Evolutionary conservation across 2,329 filamentous ascomycete species (phyloP).

Genomic region (Rhinocladiella similis): DNA sequence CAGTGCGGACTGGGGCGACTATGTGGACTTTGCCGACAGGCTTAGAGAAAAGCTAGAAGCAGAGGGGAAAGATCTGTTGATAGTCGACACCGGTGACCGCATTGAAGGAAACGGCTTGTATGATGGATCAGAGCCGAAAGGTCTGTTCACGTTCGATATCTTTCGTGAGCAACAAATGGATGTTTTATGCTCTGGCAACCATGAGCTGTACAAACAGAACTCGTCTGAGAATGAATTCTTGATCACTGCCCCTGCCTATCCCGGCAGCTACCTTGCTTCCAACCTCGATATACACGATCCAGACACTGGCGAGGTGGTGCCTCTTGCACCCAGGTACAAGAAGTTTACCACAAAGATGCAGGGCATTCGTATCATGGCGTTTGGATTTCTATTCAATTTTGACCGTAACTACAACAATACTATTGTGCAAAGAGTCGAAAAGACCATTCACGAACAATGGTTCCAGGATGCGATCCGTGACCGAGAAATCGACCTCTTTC

Average conservation of each 20-base stretch:
- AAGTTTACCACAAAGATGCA: constrained; percentile 92
- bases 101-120: constrained; percentile 95
- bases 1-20: constrained; percentile 96
- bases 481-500: constrained; percentile 76
- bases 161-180: constrained; percentile 81
- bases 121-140: constrained; percentile 84
- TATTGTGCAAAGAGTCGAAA: constrained; percentile 73
- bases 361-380: constrained; percentile 77
- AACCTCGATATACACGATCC: constrained; percentile 87
- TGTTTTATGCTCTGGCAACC: constrained; percentile 84
- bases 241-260: constrained; percentile 80
- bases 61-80: constrained; percentile 77
- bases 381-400: constrained; percentile 96
- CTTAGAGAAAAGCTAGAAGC: constrained; percentile 77
- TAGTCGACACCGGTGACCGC: constrained; percentile 93
- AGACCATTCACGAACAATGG: constrained; percentile 82
- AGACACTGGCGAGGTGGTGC: constrained; percentile 67
- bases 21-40: constrained; percentile 86
- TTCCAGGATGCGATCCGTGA: constrained; percentile 83
- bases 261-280: constrained; percentile 78
- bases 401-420: constrained; percentile 89
- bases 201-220: constrained; percentile 84
- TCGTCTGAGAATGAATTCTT: constrained; percentile 77
- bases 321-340: constrained; percentile 78
- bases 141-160: constrained; percentile 84